Percentiles rank a stretch among this genome's conserved stretches.
These are phyloP conservation scores for Parascedosporium putredinis DNA, from an alignment of 2,329 filamentous ascomycete genomes.

Conservation along the genomic window DNA sequence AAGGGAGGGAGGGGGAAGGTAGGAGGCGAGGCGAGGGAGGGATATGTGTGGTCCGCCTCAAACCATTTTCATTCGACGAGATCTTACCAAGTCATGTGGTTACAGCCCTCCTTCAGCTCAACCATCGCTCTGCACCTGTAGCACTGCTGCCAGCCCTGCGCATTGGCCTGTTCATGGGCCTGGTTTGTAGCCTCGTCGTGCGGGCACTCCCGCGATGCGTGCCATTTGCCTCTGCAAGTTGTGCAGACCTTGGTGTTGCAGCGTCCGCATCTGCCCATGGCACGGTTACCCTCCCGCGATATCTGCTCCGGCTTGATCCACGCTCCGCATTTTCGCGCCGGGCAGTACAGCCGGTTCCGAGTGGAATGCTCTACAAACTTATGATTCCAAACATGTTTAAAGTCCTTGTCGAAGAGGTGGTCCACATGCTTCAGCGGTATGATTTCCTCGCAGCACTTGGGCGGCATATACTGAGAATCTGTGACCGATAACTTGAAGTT, in stretches of 20 bases:
- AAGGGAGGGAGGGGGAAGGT: no score
- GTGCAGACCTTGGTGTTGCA: conserved; percentile 70
- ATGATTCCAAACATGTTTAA: conserved; percentile 72
- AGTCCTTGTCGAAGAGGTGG: conserved; percentile 57
- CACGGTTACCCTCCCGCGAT: conserved; percentile 45
- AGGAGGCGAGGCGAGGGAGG: not conserved
- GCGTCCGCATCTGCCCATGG: conserved; percentile 57
- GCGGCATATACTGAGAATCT: conserved; percentile 76
- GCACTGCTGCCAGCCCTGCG: conserved; percentile 66
- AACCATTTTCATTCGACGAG: not conserved
- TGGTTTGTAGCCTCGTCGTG: conserved; percentile 55
- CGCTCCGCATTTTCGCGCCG: conserved; percentile 59
- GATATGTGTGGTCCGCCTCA: not conserved
- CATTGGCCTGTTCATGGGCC: conserved; percentile 50
- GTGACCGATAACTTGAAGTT: conserved; percentile 66
- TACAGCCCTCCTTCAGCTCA: conserved; percentile 72
- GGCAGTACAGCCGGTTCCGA: conserved; percentile 68
- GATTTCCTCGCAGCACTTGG: conserved; percentile 66
- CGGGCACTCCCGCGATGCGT: conserved; percentile 59
- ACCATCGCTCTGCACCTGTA: conserved; percentile 64
- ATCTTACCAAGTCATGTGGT: conserved; percentile 76
- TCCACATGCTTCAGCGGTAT: conserved; percentile 72
- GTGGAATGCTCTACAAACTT: conserved; percentile 71
- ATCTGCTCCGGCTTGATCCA: conserved; percentile 70
- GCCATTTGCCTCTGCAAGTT: conserved; percentile 64